Percentiles rank a stretch among this genome's conserved stretches.
Evolutionary conservation across 1,284 basidiomycete species (phyloP).

Genomic region (Pterula multifida): DNA sequence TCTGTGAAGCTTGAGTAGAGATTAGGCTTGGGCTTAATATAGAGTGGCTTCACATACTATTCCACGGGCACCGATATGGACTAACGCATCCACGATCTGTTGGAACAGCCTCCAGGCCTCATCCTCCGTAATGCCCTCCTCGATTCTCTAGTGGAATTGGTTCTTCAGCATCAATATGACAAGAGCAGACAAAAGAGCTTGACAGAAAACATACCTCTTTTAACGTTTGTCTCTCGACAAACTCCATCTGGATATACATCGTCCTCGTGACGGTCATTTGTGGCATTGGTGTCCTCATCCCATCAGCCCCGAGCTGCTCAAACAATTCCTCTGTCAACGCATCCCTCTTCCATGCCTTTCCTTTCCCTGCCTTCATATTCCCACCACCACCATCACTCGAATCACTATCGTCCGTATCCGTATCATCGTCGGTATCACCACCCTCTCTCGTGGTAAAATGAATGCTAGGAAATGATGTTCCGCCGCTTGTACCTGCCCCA

Average conservation of each 20-base stretch:
- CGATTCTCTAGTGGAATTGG: conserved; percentile 48
- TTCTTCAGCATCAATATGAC: neutral
- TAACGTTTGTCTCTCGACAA: conserved; percentile 78
- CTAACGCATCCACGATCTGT: conserved; percentile 87
- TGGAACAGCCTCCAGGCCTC: conserved; percentile 87
- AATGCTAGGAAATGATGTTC: conserved; percentile 61
- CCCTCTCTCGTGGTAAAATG: conserved; percentile 43
- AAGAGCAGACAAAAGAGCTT: conserved; percentile 3
- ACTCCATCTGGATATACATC: conserved; percentile 89
- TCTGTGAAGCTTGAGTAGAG: conserved; percentile 54
- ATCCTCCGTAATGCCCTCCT: conserved; percentile 69
- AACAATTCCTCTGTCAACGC: conserved; percentile 24
- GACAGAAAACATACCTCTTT: conserved; percentile 42
- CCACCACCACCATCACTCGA: conserved; percentile 28
- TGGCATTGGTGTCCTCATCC: conserved; percentile 13
- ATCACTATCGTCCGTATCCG: conserved; percentile 18
- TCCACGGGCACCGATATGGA: conserved; percentile 80
- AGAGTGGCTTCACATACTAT: conserved; percentile 46
- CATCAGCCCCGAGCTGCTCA: conserved; percentile 23
- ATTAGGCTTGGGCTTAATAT: conserved; percentile 1
- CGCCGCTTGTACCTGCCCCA: conserved; percentile 25
- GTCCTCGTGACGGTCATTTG: conserved; percentile 43
- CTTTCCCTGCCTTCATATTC: conserved; percentile 10
- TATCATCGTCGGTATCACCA: neutral
- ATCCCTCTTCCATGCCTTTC: conserved; percentile 12